A percentile compares a stretch with the other conserved stretches of the same genome.
phyloP scores from a whole-genome alignment of 1,139 yeast species.

The Suhomyces bolitotheri region DNA sequence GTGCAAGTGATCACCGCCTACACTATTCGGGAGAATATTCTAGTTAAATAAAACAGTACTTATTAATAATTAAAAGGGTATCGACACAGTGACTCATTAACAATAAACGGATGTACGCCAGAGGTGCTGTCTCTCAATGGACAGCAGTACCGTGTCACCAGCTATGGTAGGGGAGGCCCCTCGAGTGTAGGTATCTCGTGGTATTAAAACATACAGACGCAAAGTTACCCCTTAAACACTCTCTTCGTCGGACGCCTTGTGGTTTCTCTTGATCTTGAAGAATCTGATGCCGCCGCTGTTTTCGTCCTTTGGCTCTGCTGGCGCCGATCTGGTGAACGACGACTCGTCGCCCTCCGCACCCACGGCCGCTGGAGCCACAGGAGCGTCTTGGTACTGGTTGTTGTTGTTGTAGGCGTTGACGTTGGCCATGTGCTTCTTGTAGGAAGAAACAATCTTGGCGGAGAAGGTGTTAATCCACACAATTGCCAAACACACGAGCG shows the following conservation, averaged over 20 bases:
- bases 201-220: no score
- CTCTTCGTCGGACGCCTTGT: conserved; percentile 59
- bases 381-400: conserved; percentile 11
- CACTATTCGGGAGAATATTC: no score
- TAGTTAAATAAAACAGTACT: no score
- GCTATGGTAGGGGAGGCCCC: no score
- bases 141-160: no score
- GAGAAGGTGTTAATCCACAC: conserved; percentile 58
- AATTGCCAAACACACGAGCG: conserved; percentile 53
- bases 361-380: conserved; percentile 13
- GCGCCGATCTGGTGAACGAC: conserved; percentile 46
- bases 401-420: conserved; percentile 38
- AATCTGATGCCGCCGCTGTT: conserved; percentile 68
- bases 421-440: conserved; percentile 44
- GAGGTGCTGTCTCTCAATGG: no score
- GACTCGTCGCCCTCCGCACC: conserved; percentile 40
- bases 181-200: no score
- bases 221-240: conserved; percentile 52
- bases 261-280: conserved; percentile 73
- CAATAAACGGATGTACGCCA: no score
- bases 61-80: no score
- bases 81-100: no score
- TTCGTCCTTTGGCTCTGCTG: conserved; percentile 36
- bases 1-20: no score
- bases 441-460: conserved; percentile 49